These are phyloP conservation scores for Stachybotrys chlorohalonatus DNA, from an alignment of 2,329 filamentous ascomycete genomes.

Conservation along the genomic window DNA sequence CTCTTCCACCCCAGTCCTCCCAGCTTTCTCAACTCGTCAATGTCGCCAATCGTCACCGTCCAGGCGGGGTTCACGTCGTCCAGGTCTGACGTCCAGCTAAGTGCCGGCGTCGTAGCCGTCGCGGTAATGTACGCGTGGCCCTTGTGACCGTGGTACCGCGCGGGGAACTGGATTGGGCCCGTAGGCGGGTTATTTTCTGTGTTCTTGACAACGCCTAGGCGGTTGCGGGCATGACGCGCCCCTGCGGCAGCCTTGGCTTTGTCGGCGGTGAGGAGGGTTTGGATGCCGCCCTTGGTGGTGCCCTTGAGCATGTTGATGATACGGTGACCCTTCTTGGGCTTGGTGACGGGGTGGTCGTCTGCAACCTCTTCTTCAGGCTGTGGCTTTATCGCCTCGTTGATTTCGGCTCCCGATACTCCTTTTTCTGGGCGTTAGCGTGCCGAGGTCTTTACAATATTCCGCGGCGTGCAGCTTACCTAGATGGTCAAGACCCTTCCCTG, in stretches of 20 bases:
- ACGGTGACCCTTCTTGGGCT: conserved; percentile 30
- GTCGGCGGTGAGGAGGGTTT: conserved; percentile 63
- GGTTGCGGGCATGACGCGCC: conserved; percentile 54
- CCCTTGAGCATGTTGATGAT: conserved; percentile 58
- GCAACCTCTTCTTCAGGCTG: conserved; percentile 21
- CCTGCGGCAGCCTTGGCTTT: conserved; percentile 55
- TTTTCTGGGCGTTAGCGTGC: conserved; percentile 13
- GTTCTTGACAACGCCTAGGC: conserved; percentile 57
- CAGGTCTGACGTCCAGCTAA: conserved; percentile 53
- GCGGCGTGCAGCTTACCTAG: conserved; percentile 17
- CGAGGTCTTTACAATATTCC: no score
- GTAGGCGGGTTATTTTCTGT: conserved; percentile 31
- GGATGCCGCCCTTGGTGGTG: conserved; percentile 62
- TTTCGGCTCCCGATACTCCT: conserved; percentile 52
- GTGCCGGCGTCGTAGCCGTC: conserved; percentile 55
- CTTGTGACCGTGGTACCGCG: conserved; percentile 59
- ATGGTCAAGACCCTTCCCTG: conserved; percentile 25
- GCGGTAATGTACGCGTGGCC: conserved; percentile 64
- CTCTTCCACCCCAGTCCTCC: conserved; percentile 80
- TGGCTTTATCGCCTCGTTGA: conserved; percentile 50
- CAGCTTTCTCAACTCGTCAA: conserved; percentile 66
- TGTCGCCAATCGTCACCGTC: conserved; percentile 61
- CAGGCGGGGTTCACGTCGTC: conserved; percentile 53
- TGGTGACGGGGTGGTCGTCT: conserved; percentile 3
- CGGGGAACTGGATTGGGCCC: conserved; percentile 71